Base-by-base conservation (phyloP, 768 basidiomycete genomes). In the Phallus indusiatus region DNA sequence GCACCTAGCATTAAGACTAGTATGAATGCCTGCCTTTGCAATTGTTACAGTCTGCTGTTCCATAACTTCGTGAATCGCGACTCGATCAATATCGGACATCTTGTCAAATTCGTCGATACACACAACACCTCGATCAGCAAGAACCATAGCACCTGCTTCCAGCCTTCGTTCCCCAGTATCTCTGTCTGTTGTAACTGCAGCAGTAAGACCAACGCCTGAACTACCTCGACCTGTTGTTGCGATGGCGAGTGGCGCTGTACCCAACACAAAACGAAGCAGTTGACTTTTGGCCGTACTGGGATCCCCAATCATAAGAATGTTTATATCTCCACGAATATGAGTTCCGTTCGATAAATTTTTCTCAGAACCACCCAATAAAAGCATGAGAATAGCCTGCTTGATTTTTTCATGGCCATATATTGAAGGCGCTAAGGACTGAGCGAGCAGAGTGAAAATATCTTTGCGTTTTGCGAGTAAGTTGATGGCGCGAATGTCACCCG, bases 91-190 rank as follows among this genome's bases (percentile, higher is more conserved):
- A 69, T 99, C 96, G 24, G 92, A 94, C 96, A 99, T 98, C 72
- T 99, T 99, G 80, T 99, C 96, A 68, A 99, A 99, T 73, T 99
- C 96, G 72, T 99, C 96, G 66, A 99, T 98, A 72, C 96, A 99
- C 49, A 99, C 95, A 20, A 99, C 94, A 17, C 96, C 96, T 65
- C 95, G 85, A 72, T 99, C 96, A 28, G 96, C 96, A 60, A 99
- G 85, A 56, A 99, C 96, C 96, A 99, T 99, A 12, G 96, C 96
- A 48, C 96, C 96, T 3, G 96, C 96, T 75, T 99, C 96, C 54
- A 99, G 81, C 62, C 96, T 78, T 61, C 96, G 84, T 69, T 99
- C 96, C 55, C 94, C 95, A 16, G 96, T 98, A 68, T 99, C 96
- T 71, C 89, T 90, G 74, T 99, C 96, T 8, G 90, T 96, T 20